Evolutionary conservation across 2,329 filamentous ascomycete species (phyloP), one percentile per base, ranked within the genome.

Genomic region (Trichoderma sp.): DNA sequence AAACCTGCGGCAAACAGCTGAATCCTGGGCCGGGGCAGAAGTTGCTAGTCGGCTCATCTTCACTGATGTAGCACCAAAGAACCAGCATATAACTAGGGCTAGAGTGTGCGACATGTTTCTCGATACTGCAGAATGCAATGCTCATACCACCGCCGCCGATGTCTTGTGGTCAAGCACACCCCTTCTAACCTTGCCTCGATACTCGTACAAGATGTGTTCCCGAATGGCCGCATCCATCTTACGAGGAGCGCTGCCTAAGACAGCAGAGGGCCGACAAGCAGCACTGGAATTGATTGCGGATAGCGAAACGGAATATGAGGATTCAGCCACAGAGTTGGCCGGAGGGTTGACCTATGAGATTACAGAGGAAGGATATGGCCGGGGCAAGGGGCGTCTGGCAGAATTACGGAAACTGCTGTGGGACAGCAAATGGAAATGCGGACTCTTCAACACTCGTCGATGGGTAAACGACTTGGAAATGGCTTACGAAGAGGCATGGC

Each of bases 121-220:
- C 15, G 96, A 99, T 81, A 99, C 96, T 0, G 95, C 96, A 1
- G 96, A 99, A 82, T 99, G 96, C 83, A 99, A 99, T 79, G 96
- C 95, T 1, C 96, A 99, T 81, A 99, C 96, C 1, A 99, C 96
- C 1, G 96, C 96, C 2, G 97, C 96, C 14, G 96, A 99, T 78
- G 92, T 98, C 1, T 86, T 99, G 7, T 99, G 96, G 96, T 97
- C 93, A 67, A 97, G 95, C 76, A 98, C 96, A 0, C 96, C 96
- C 6, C 84, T 99, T 26, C 86, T 99, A 32, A 99, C 96, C 0
- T 86, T 96, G 34, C 95, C 96, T 12, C 89, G 96, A 43, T 98
- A 98, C 81, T 89, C 92, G 65, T 98, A 98, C 83, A 99, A 99
- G 82, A 99, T 99, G 96, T 99, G 96, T 82, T 97, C 94, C 57